phyloP scores from a whole-genome alignment of 148 eudicot species.

The Cornus suecica region DNA sequence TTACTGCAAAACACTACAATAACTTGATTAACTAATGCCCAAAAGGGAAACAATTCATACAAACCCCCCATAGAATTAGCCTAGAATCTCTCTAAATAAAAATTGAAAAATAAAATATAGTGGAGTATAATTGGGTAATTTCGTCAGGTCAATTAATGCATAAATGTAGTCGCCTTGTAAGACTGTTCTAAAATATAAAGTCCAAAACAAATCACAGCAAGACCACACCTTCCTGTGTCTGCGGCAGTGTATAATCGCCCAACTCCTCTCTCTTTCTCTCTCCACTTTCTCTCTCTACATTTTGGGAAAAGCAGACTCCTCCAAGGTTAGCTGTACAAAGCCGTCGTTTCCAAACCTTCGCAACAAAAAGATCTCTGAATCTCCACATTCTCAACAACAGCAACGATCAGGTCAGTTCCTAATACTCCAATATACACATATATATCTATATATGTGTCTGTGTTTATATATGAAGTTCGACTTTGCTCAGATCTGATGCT shows the following conservation, averaged over 20 bases:
- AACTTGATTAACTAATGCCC: no score
- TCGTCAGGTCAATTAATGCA: not conserved
- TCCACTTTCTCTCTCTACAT: constrained; percentile 13
- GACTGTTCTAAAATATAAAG: not conserved
- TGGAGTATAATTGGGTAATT: not conserved
- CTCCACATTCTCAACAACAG: not conserved
- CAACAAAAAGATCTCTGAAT: not conserved
- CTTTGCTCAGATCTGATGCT: constrained; percentile 11
- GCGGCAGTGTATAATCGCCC: not conserved
- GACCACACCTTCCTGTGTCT: not conserved
- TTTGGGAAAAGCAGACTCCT: constrained; percentile 1
- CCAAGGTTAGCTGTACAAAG: constrained; percentile 26
- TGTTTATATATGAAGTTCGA: no score
- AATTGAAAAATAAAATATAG: not conserved
- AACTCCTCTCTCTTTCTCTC: not conserved
- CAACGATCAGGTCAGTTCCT: constrained; percentile 16
- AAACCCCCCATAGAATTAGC: no score
- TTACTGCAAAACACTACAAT: no score
- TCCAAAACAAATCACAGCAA: not conserved
- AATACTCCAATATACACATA: not conserved
- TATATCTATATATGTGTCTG: not conserved
- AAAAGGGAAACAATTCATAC: no score
- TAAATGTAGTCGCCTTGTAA: not conserved
- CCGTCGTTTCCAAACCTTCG: constrained; percentile 14
- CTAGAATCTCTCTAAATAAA: no score